These are phyloP conservation scores for Nitzschia sp. DNA, from an alignment of 108 stramenopile species.

Conservation along the genomic window DNA sequence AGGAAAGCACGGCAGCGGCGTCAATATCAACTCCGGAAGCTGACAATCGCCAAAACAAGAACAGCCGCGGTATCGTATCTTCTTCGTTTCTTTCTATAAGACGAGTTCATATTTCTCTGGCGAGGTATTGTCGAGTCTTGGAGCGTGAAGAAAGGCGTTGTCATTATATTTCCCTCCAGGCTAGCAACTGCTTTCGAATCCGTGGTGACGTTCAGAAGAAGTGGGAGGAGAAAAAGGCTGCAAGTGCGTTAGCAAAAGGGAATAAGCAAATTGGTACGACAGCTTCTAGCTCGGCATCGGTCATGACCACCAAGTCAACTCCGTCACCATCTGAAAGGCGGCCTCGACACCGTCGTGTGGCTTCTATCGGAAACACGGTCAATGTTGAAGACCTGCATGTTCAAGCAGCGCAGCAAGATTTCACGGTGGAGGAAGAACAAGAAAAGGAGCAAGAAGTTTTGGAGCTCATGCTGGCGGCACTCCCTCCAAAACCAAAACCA, in stretches of 20 bases:
- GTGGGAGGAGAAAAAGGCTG: constrained; percentile 23
- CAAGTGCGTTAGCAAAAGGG: background rate
- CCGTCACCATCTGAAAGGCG: constrained; percentile 8
- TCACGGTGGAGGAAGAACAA: constrained; percentile 30
- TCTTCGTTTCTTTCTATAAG: constrained; percentile 54
- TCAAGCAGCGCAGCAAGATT: background rate
- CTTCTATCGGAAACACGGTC: background rate
- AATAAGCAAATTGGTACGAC: constrained; percentile 3
- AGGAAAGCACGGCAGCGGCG: constrained; percentile 13
- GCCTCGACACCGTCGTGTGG: constrained; percentile 9
- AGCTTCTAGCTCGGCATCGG: constrained; percentile 8
- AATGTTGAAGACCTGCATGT: background rate
- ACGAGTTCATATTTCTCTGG: constrained; percentile 72
- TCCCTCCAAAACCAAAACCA: constrained; percentile 9
- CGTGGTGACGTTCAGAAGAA: constrained; percentile 45
- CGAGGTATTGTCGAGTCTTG: constrained; percentile 70
- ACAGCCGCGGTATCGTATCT: constrained; percentile 17
- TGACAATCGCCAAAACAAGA: constrained; percentile 17
- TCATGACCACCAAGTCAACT: background rate
- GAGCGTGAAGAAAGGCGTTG: constrained; percentile 81
- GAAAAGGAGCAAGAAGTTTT: constrained; percentile 71
- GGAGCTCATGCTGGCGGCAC: constrained; percentile 72
- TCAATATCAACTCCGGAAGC: background rate
- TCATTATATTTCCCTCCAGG: constrained; percentile 72
- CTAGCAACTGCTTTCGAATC: constrained; percentile 43